phyloP scores from a whole-genome alignment of 495 filamentous ascomycete genomes.

The Penicillium turbatum region DNA sequence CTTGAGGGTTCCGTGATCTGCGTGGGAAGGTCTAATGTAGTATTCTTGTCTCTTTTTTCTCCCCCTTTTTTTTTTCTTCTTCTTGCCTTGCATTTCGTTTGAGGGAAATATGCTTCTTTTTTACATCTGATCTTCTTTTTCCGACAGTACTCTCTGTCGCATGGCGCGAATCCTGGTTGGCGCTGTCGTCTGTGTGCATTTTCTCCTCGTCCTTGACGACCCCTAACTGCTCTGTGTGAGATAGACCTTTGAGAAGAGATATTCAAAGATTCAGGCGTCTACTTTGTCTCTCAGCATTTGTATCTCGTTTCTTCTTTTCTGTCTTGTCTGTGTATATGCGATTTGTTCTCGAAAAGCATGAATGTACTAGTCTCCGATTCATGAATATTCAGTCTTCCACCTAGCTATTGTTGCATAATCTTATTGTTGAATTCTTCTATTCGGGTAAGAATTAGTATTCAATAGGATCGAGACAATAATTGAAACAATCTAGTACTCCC shows the following conservation, averaged over 20 bases:
- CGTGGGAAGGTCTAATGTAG: slow-evolving; percentile 32
- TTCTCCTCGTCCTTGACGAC: slow-evolving; percentile 28
- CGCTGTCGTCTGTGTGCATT: slow-evolving; percentile 38
- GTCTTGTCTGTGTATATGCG: slow-evolving; percentile 7
- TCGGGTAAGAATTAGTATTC: not conserved
- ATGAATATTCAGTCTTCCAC: slow-evolving; percentile 3
- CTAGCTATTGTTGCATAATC: not conserved
- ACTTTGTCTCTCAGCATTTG: slow-evolving; percentile 15
- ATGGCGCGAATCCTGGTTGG: slow-evolving; percentile 41
- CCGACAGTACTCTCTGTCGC: slow-evolving; percentile 20
- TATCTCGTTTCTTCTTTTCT: slow-evolving; percentile 16
- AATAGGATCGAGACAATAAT: not conserved
- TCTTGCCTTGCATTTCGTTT: slow-evolving; percentile 28
- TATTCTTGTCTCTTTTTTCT: slow-evolving; percentile 30
- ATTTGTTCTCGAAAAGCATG: slow-evolving; percentile 8
- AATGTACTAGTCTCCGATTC: slow-evolving; percentile 4
- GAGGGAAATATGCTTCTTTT: slow-evolving; percentile 14
- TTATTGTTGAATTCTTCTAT: not conserved
- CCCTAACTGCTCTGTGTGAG: slow-evolving; percentile 35
- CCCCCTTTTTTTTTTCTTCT: slow-evolving; percentile 6
- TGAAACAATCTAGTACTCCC: slow-evolving; percentile 12
- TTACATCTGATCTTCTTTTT: slow-evolving; percentile 10
- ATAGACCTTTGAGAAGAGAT: slow-evolving; percentile 49
- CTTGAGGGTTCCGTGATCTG: slow-evolving; percentile 26
- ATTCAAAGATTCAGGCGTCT: slow-evolving; percentile 39